Base-by-base conservation (phyloP, 768 basidiomycete species). In the Mycena polygramma region DNA sequence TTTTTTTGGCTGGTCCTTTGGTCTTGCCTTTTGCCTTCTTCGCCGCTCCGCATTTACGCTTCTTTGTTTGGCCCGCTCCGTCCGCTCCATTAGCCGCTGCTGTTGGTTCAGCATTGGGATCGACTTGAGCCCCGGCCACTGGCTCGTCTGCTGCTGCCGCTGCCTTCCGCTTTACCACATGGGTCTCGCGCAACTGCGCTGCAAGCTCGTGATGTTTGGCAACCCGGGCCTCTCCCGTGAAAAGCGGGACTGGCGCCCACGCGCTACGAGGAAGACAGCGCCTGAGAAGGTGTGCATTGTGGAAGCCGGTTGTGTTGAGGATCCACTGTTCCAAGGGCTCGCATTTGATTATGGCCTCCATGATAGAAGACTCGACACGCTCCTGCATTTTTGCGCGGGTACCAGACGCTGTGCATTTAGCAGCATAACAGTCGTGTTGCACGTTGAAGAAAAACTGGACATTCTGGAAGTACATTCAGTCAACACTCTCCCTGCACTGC, bases 271-370 rank as follows among this genome's bases (percentile, higher is more conserved):
- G 75, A 3, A 78, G 66, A 24, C 60, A 54, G n/a, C 66, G 53
- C 4, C 73, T 71, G 35, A 78, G 26, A 19, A 73, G 70, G n/a
- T 71, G 69, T 19, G 76, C 75, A 61, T 77, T 78, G 64, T 78
- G 76, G 7, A 77, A 61, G 15, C 74, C 76, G 36, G 74, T 74
- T 35, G 72, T 73, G 57, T 77, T 79, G 45, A 79, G 46, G 7
- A 79, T 43, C 36, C 41, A 77, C n/a, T 63, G 37, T 6, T 67
- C 55, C 7, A 19, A 24, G 15, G 30, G 60, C 19, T 13, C 37
- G 57, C 77, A 76, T 22, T 60, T 24, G 43, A 77, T 63, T 35
- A 51, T 45, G 5, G 67, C 26, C 13, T 59, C 61, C 3, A 53
- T 73, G 5, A 58, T 37, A 15, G 19, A 30, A 0, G 74, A 72